A percentile compares a stretch with the other conserved stretches of the same genome.
These are phyloP conservation scores for Misopates orontium DNA, from an alignment of 257 asterid species.

Conservation along the genomic window DNA sequence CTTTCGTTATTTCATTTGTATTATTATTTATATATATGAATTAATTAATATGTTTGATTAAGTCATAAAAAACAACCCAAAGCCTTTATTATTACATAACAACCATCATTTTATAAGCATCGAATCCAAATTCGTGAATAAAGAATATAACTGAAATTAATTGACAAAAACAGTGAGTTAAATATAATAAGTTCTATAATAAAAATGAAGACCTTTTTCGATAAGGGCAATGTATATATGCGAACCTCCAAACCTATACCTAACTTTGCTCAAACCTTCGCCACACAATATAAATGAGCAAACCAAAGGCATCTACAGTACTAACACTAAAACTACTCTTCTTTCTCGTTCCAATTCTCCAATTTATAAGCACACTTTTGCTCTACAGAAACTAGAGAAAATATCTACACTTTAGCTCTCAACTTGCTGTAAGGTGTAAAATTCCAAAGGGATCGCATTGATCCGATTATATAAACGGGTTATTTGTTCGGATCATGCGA, in stretches of 20 bases:
- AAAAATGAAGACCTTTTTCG: background rate
- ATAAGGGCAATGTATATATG: constrained; percentile 29
- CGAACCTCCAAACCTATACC: constrained; percentile 29
- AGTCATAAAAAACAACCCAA: too few relatives aligned
- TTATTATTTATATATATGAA: too few relatives aligned
- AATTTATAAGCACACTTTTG: background rate
- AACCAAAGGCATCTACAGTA: constrained; percentile 34
- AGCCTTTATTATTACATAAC: too few relatives aligned
- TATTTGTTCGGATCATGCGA: constrained; percentile 44
- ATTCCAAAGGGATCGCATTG: constrained; percentile 81
- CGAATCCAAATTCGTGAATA: too few relatives aligned
- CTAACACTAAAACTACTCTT: constrained; percentile 9
- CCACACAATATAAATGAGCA: constrained; percentile 43
- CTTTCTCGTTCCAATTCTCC: constrained; percentile 9
- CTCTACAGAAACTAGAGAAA: background rate
- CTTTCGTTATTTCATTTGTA: too few relatives aligned
- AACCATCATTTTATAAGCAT: too few relatives aligned
- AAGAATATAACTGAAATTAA: too few relatives aligned
- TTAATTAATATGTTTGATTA: too few relatives aligned
- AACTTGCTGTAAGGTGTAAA: constrained; percentile 43
- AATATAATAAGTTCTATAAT: too few relatives aligned
- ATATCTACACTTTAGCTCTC: background rate
- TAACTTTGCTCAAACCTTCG: constrained; percentile 26
- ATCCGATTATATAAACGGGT: constrained; percentile 26
- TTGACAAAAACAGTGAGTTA: too few relatives aligned